A percentile compares a stretch with the other conserved stretches of the same genome.
Conservation (phyloP, 345 rosid genomes). For the Nephelium lappaceum region DNA sequence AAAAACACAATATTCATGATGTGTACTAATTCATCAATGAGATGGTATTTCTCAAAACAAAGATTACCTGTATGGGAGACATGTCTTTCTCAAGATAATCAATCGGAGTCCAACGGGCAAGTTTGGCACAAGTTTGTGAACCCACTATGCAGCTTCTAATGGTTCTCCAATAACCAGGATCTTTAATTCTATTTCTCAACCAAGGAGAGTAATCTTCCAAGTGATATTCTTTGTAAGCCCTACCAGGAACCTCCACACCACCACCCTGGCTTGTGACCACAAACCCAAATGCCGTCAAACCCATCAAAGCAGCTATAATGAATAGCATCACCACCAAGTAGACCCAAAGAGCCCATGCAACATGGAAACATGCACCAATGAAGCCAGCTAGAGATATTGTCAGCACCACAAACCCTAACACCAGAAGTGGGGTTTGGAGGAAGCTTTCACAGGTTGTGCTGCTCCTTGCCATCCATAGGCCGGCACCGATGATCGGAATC, state of each 20-base stretch:
- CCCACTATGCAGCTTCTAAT: conserved; percentile 74
- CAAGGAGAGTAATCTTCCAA: conserved; percentile 79
- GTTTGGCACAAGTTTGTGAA: conserved; percentile 64
- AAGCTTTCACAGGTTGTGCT: conserved; percentile 79
- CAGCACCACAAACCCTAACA: conserved; percentile 71
- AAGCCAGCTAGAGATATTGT: conserved; percentile 81
- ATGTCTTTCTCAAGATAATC: conserved; percentile 67
- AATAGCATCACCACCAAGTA: conserved; percentile 82
- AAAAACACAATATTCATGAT: too few relatives aligned
- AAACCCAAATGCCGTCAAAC: conserved; percentile 73
- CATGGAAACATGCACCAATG: conserved; percentile 85
- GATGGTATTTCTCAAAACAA: background rate
- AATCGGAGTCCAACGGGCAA: conserved; percentile 80
- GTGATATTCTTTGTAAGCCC: conserved; percentile 70
- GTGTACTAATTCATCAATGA: too few relatives aligned
- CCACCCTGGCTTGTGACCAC: conserved; percentile 82
- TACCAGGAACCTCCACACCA: conserved; percentile 65
- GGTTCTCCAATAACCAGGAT: conserved; percentile 64
- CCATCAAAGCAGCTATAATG: conserved; percentile 65
- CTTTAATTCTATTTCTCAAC: conserved; percentile 61
- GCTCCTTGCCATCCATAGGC: conserved; percentile 86
- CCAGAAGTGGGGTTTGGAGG: conserved; percentile 81
- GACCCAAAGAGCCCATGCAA: conserved; percentile 89
- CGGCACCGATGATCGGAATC: conserved; percentile 84
- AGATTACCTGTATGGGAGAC: conserved; percentile 77